phyloP scores from a whole-genome alignment of 768 basidiomycete genomes.

The Kwoniella pini region DNA sequence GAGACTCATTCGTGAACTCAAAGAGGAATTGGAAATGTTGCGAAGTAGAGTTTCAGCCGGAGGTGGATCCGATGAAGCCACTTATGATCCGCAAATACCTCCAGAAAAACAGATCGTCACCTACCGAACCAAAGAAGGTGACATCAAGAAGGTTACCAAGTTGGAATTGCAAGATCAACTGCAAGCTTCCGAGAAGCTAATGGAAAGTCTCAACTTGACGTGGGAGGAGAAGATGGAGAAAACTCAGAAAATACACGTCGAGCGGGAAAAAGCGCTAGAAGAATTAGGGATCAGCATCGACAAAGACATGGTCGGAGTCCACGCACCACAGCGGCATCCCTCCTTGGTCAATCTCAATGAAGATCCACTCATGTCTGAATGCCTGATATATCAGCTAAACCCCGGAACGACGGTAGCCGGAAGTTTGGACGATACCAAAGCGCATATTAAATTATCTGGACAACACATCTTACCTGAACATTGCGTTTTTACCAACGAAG shows the following conservation, averaged over 20 bases:
- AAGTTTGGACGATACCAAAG: conserved; percentile 74
- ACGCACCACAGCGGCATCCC: conserved; percentile 83
- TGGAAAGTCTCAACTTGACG: conserved; percentile 89
- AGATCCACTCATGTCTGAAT: conserved; percentile 96
- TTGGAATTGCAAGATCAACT: conserved; percentile 97
- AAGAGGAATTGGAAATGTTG: conserved; percentile 92
- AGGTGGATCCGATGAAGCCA: conserved; percentile 61
- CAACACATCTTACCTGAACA: conserved; percentile 89
- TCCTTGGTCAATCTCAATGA: conserved; percentile 55
- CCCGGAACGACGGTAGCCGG: conserved; percentile 79
- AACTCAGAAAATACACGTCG: conserved; percentile 92
- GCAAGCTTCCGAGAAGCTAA: conserved; percentile 71
- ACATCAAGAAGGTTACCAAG: conserved; percentile 92
- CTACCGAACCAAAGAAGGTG: conserved; percentile 88
- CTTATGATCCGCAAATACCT: conserved; percentile 83
- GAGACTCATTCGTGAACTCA: conserved; percentile 93
- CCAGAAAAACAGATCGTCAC: conserved; percentile 94
- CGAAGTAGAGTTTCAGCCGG: conserved; percentile 62
- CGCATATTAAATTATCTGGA: conserved; percentile 89
- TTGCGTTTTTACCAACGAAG: conserved; percentile 82
- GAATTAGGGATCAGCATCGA: conserved; percentile 97
- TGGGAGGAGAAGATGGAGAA: conserved; percentile 83
- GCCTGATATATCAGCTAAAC: conserved; percentile 72
- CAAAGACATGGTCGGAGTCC: conserved; percentile 89
- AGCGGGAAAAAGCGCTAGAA: conserved; percentile 95